Evolutionary conservation across 768 basidiomycete species (phyloP).

Genomic region (Cystobasidium tubakii): DNA sequence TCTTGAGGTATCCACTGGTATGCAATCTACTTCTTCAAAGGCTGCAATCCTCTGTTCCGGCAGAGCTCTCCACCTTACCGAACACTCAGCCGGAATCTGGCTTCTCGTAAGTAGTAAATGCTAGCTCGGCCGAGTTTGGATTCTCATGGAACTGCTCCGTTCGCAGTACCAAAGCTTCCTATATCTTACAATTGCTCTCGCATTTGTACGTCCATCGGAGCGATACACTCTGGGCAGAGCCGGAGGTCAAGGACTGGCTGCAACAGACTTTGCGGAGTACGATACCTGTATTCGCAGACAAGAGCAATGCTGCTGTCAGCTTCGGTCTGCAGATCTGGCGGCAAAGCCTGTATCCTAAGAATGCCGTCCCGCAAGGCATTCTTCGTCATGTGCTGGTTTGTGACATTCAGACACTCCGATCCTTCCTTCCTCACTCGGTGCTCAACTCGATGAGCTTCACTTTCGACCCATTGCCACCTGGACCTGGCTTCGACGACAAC

Average conservation of each 20-base stretch:
- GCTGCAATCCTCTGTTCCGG: constrained; percentile 32
- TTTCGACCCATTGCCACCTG: constrained; percentile 29
- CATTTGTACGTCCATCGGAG: constrained; percentile 83
- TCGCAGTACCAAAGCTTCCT: constrained; percentile 34
- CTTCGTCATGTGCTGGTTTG: constrained; percentile 26
- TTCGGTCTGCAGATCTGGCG: constrained; percentile 15
- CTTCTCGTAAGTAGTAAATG: background rate
- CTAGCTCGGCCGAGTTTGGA: background rate
- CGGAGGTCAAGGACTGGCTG: constrained; percentile 59
- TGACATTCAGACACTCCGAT: constrained; percentile 16
- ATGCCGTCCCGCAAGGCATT: constrained; percentile 28
- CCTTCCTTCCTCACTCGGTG: constrained; percentile 16
- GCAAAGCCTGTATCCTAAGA: constrained; percentile 8
- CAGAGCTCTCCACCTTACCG: background rate
- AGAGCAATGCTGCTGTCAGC: background rate
- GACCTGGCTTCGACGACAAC: constrained; percentile 24
- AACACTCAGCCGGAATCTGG: background rate
- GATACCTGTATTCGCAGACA: background rate
- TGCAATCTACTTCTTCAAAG: constrained; percentile 80
- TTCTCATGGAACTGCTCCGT: background rate
- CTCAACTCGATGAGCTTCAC: constrained; percentile 16
- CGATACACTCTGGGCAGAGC: constrained; percentile 72
- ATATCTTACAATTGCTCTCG: constrained; percentile 65
- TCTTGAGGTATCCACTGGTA: constrained; percentile 70
- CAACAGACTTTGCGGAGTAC: background rate